These are phyloP conservation scores for Candida ulmi DNA, from an alignment of 805 yeast species.

Conservation along the genomic window DNA sequence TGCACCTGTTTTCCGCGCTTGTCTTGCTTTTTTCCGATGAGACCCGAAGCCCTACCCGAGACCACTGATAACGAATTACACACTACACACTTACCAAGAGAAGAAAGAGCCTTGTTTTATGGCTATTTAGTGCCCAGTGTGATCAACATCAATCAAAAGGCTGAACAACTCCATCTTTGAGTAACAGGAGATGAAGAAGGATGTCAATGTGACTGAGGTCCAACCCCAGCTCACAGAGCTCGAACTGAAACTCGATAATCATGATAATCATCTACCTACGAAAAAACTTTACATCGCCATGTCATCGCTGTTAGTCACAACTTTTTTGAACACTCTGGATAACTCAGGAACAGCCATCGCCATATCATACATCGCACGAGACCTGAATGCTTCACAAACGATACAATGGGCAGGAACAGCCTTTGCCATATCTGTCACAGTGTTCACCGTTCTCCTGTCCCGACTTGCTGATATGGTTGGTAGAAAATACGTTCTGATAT, in stretches of 20 bases:
- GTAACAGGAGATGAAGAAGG: no score
- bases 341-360: slow-evolving; percentile 45
- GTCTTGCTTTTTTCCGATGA: no score
- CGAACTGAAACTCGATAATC: slow-evolving; percentile 7
- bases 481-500: slow-evolving; percentile 38
- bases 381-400: slow-evolving; percentile 37
- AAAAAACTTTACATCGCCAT: background rate
- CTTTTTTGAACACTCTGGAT: slow-evolving; percentile 23
- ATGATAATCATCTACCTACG: slow-evolving; percentile 3
- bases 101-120: no score
- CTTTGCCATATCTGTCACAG: slow-evolving; percentile 42
- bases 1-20: no score
- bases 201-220: no score
- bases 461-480: slow-evolving; percentile 53
- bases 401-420: slow-evolving; percentile 61
- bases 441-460: slow-evolving; percentile 49
- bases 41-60: no score
- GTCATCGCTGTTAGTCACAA: background rate
- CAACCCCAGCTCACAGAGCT: background rate
- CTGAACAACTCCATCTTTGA: no score
- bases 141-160: no score
- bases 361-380: slow-evolving; percentile 40
- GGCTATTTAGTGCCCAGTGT: no score
- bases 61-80: no score
- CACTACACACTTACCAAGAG: no score